Evolutionary conservation across 495 filamentous ascomycete genomes (phyloP).

Genomic region (Talaromyces adpressus): DNA sequence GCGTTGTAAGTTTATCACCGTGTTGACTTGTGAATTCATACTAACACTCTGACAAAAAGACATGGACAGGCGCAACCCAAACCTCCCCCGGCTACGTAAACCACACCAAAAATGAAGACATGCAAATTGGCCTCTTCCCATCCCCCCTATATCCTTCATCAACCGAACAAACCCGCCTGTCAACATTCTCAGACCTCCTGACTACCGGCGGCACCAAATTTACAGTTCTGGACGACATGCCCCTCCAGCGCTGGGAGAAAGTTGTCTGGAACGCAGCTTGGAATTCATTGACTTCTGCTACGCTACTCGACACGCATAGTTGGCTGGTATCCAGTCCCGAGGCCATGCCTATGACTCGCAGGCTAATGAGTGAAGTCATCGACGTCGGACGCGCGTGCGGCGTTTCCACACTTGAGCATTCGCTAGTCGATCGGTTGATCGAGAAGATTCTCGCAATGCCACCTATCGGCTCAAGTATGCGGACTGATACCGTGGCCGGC

Average conservation of each 20-base stretch:
- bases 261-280: conserved; percentile 50
- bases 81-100: conserved; percentile 33
- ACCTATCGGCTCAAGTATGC: conserved; percentile 47
- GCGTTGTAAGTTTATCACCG: no score
- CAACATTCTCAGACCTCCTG: conserved; percentile 31
- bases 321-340: conserved; percentile 39
- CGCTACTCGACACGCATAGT: conserved; percentile 37
- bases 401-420: conserved; percentile 28
- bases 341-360: conserved; percentile 33
- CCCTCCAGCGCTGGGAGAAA: conserved; percentile 45
- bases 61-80: conserved; percentile 45
- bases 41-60: no score
- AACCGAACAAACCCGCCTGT: conserved; percentile 25
- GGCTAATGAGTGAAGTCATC: conserved; percentile 44
- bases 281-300: conserved; percentile 47
- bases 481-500: conserved; percentile 40
- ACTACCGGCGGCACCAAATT: conserved; percentile 29
- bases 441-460: conserved; percentile 34
- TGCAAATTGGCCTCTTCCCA: conserved; percentile 38
- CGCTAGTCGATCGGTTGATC: conserved; percentile 34
- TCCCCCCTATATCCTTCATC: conserved; percentile 19
- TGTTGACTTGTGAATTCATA: no score
- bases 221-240: conserved; percentile 35
- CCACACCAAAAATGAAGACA: conserved; percentile 41
- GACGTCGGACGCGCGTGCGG: conserved; percentile 35